Conservation (phyloP, 2,329 filamentous ascomycete genomes). For the Xylariaceae sp. region DNA sequence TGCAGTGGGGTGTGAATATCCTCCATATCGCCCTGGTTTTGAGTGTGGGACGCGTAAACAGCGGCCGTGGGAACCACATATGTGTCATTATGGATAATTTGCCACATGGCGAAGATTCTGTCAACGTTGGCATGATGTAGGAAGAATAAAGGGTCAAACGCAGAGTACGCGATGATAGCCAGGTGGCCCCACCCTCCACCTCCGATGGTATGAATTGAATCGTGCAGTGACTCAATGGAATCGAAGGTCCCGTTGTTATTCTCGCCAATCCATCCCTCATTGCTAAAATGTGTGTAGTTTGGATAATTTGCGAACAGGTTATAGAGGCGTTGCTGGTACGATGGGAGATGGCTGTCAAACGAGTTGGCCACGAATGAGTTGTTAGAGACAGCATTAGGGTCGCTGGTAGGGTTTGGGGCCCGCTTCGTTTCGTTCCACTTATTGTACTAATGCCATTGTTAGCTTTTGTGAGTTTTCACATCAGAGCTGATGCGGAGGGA, state of each 20-base stretch:
- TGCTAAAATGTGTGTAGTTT: constrained; percentile 73
- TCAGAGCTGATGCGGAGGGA: constrained; percentile 18
- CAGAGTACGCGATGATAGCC: constrained; percentile 73
- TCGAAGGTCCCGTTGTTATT: constrained; percentile 59
- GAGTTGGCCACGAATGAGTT: constrained; percentile 62
- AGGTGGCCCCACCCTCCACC: constrained; percentile 66
- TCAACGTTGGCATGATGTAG: constrained; percentile 80
- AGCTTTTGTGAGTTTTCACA: neutral
- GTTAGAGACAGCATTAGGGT: constrained; percentile 59
- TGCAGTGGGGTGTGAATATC: constrained; percentile 64
- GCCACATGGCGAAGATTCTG: constrained; percentile 78
- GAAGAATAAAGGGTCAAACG: constrained; percentile 82
- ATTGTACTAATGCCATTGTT: constrained; percentile 55
- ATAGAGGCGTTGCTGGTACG: constrained; percentile 68
- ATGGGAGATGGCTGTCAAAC: constrained; percentile 59
- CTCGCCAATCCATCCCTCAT: constrained; percentile 64
- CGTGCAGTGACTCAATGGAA: constrained; percentile 70
- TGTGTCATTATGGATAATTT: constrained; percentile 71
- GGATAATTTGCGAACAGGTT: constrained; percentile 72
- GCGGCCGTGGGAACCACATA: constrained; percentile 67
- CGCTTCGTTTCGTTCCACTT: constrained; percentile 67
- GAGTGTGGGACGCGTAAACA: constrained; percentile 67
- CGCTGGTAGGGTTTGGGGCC: constrained; percentile 52
- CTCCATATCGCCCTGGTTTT: constrained; percentile 58
- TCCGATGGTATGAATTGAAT: constrained; percentile 65